Evolutionary conservation across 2,329 filamentous ascomycete genomes (phyloP).

Genomic region (Phialophora macrospora): DNA sequence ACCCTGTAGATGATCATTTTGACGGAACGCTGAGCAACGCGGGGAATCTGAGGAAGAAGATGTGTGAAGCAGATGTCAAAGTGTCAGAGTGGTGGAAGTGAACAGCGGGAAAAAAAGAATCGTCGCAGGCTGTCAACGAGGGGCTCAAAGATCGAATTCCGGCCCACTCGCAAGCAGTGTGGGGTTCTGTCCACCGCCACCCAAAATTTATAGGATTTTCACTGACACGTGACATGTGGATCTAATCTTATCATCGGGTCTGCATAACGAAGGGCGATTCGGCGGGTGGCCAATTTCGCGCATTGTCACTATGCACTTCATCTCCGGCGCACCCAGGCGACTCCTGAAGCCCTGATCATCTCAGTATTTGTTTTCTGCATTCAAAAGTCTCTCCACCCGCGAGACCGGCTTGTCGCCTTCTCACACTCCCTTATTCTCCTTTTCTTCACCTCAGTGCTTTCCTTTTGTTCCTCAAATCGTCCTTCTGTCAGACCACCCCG

Average conservation of each 20-base stretch:
- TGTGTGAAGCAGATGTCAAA: constrained; percentile 38
- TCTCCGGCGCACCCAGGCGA: constrained; percentile 3
- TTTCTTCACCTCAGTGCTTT: constrained; percentile 26
- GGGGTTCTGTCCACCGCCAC: neutral
- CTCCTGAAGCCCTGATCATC: constrained; percentile 19
- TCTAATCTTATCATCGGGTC: neutral
- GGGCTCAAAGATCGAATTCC: constrained; percentile 38
- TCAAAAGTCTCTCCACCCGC: constrained; percentile 26
- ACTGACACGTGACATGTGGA: neutral
- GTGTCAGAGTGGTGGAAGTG: constrained; percentile 22
- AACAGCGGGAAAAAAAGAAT: constrained; percentile 38
- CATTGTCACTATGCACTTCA: constrained; percentile 14
- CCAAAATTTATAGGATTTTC: neutral
- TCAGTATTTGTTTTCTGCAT: constrained; percentile 12
- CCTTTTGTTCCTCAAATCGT: neutral
- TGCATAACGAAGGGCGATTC: neutral
- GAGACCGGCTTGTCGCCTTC: constrained; percentile 2
- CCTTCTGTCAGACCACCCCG: neutral
- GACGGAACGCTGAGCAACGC: constrained; percentile 44
- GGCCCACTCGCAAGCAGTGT: neutral
- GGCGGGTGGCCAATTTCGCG: constrained; percentile 15
- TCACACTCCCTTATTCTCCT: constrained; percentile 23
- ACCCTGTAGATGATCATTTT: constrained; percentile 79
- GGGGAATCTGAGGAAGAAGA: constrained; percentile 31
- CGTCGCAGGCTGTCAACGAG: constrained; percentile 41